These are phyloP conservation scores for Metschnikowia lunata DNA, from an alignment of 805 yeast genomes.

Conservation along the genomic window DNA sequence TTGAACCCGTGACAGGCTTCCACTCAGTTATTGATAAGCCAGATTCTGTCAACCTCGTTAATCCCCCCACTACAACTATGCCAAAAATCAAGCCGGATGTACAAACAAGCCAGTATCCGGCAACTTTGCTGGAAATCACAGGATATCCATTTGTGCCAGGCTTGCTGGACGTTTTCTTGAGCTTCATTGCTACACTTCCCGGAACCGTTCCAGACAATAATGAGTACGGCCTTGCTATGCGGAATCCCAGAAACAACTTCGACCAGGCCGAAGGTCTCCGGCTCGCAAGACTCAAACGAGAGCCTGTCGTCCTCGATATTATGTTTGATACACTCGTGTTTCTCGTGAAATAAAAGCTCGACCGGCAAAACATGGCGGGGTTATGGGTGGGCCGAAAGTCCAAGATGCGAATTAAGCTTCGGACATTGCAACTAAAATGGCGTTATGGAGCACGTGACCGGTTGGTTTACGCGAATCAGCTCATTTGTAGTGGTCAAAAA, in stretches of 20 bases:
- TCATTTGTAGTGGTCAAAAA: no score
- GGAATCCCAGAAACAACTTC: conserved; percentile 1
- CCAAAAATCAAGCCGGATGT: conserved; percentile 89
- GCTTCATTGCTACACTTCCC: no score
- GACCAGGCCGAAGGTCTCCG: conserved; percentile 9
- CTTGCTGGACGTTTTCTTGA: not conserved
- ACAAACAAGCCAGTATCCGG: conserved; percentile 86
- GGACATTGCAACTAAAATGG: no score
- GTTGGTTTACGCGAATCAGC: no score
- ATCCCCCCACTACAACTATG: conserved; percentile 93
- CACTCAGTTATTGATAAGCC: conserved; percentile 96
- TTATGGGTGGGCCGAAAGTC: not conserved
- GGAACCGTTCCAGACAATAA: conserved; percentile 1
- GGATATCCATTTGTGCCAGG: conserved; percentile 8
- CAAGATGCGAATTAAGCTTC: no score
- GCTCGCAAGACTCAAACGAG: conserved; percentile 15
- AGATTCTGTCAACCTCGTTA: conserved; percentile 91
- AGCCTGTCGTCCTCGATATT: conserved; percentile 20
- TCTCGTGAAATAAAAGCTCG: conserved; percentile 56
- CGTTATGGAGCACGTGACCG: no score
- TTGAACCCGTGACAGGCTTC: conserved; percentile 94
- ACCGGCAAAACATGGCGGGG: conserved; percentile 36
- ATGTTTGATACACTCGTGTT: conserved; percentile 45
- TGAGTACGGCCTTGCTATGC: conserved; percentile 7
- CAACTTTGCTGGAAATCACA: conserved; percentile 31